A percentile compares a stretch with the other conserved stretches of the same genome.
These are phyloP conservation scores for Ophiostoma pallidulum DNA, from an alignment of 2,329 filamentous ascomycete genomes.

Conservation along the genomic window DNA sequence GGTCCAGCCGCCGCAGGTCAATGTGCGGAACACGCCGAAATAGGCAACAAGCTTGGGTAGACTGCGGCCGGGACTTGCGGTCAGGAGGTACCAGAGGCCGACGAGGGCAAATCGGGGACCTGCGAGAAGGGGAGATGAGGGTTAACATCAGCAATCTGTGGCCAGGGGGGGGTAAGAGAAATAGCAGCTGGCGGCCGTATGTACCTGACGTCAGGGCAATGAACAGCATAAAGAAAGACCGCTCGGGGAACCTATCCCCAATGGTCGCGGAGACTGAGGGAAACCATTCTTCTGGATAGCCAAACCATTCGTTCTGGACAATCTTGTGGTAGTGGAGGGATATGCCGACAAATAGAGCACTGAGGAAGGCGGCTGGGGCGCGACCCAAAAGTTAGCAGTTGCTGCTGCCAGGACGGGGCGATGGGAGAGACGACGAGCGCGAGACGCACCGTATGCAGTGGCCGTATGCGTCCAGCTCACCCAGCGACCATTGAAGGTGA, in stretches of 20 bases:
- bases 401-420: neutral
- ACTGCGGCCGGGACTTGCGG: slow-evolving; percentile 60
- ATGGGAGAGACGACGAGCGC: neutral
- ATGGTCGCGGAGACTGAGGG: slow-evolving; percentile 94
- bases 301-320: slow-evolving; percentile 92
- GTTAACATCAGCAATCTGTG: neutral
- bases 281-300: slow-evolving; percentile 93
- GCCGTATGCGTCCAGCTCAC: slow-evolving; percentile 80
- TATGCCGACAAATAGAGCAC: slow-evolving; percentile 72
- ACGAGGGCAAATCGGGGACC: slow-evolving; percentile 87
- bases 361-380: slow-evolving; percentile 67
- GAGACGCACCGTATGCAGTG: slow-evolving; percentile 56
- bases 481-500: slow-evolving; percentile 75
- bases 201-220: slow-evolving; percentile 89
- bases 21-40: slow-evolving; percentile 74
- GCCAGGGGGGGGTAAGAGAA: no score
- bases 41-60: slow-evolving; percentile 74
- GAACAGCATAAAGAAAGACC: slow-evolving; percentile 93
- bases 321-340: slow-evolving; percentile 92
- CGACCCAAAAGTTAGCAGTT: neutral
- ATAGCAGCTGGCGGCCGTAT: no score
- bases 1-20: slow-evolving; percentile 96
- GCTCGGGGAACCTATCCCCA: slow-evolving; percentile 92
- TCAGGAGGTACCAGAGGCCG: slow-evolving; percentile 84
- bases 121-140: slow-evolving; percentile 23